Conservation (phyloP, 805 yeast genomes). For the Blastobotrys parvus region DNA sequence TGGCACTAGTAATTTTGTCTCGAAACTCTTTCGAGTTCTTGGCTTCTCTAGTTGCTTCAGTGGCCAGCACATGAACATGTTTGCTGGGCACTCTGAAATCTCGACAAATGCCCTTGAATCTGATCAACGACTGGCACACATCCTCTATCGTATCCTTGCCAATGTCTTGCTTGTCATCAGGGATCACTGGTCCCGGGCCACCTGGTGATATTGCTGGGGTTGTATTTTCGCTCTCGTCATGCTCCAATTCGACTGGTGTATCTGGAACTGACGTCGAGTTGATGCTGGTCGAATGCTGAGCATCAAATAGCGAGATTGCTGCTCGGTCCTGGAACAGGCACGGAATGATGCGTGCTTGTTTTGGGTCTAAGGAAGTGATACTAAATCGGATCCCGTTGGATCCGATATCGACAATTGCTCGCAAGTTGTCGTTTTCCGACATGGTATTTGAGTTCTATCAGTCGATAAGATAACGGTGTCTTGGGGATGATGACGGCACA, state of each 20-base stretch:
- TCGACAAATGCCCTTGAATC: slow-evolving; percentile 61
- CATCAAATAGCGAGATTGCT: slow-evolving; percentile 61
- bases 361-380: slow-evolving; percentile 59
- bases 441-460: neutral
- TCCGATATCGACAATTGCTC: slow-evolving; percentile 68
- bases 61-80: slow-evolving; percentile 57
- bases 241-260: neutral
- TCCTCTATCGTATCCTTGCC: slow-evolving; percentile 44
- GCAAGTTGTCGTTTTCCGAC: slow-evolving; percentile 5
- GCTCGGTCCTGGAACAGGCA: slow-evolving; percentile 68
- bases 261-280: neutral
- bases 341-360: slow-evolving; percentile 69
- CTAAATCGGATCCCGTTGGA: slow-evolving; percentile 69
- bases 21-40: slow-evolving; percentile 53
- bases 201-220: slow-evolving; percentile 6
- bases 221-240: slow-evolving; percentile 8
- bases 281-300: slow-evolving; percentile 33
- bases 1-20: slow-evolving; percentile 44
- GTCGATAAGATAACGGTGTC: neutral
- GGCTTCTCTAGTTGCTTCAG: slow-evolving; percentile 68
- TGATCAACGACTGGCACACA: slow-evolving; percentile 52
- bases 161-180: slow-evolving; percentile 17
- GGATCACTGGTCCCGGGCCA: slow-evolving; percentile 1
- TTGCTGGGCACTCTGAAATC: slow-evolving; percentile 61
- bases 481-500: too few relatives aligned